Conservation (phyloP, 2,329 filamentous ascomycete species). For the Coniella lustricola region DNA sequence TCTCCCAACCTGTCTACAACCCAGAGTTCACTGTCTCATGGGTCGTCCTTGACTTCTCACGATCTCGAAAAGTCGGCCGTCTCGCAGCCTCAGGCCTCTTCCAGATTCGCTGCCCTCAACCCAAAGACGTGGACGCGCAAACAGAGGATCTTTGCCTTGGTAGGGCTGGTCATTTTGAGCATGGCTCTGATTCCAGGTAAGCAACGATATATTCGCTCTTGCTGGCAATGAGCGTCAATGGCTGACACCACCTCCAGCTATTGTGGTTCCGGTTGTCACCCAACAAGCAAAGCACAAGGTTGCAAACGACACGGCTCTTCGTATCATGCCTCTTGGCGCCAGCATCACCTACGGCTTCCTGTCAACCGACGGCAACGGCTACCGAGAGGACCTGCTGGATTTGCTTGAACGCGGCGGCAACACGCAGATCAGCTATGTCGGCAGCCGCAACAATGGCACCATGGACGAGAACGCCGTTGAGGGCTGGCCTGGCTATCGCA, state of each 20-base stretch:
- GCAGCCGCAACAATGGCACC: slow-evolving; percentile 29
- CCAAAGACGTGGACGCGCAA: slow-evolving; percentile 13
- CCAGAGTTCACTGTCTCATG: no score
- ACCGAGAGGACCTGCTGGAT: slow-evolving; percentile 27
- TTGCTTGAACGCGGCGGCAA: slow-evolving; percentile 28
- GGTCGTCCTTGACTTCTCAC: not conserved
- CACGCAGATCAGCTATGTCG: slow-evolving; percentile 32
- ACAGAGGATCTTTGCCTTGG: slow-evolving; percentile 7
- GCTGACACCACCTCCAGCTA: slow-evolving; percentile 3
- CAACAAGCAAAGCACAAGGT: slow-evolving; percentile 1
- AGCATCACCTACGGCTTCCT: slow-evolving; percentile 33
- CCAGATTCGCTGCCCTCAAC: not conserved
- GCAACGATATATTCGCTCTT: not conserved
- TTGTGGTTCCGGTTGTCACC: slow-evolving; percentile 9
- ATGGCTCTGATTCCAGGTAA: slow-evolving; percentile 11
- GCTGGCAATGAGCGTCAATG: not conserved
- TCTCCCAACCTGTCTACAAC: not conserved
- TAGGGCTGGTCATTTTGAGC: not conserved
- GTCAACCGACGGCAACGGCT: slow-evolving; percentile 33
- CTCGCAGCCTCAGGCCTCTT: not conserved
- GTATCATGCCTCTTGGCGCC: slow-evolving; percentile 37
- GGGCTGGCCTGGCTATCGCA: slow-evolving; percentile 35
- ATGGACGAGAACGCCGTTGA: slow-evolving; percentile 38
- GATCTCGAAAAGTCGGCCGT: not conserved
- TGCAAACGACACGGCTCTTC: slow-evolving; percentile 24